Conservation (phyloP, 768 basidiomycete genomes). For the Psilocybe cyanescens region DNA sequence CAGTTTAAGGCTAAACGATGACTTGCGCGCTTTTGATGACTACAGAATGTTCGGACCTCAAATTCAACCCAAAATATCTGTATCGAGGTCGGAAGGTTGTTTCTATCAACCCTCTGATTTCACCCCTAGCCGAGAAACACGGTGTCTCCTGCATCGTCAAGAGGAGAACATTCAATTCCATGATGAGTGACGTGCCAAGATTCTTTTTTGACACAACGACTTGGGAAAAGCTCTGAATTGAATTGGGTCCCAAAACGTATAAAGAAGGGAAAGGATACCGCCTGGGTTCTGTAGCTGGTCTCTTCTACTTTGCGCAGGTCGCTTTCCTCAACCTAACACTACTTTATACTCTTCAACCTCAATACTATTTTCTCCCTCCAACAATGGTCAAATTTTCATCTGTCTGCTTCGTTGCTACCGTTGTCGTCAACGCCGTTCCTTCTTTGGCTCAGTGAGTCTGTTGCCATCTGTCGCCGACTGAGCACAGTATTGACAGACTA, state of each 20-base stretch:
- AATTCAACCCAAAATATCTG: neutral
- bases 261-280: neutral
- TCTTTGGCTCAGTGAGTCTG: neutral
- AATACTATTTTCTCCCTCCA: neutral
- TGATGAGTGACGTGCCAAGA: neutral
- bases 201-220: neutral
- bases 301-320: slow-evolving; percentile 10
- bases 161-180: neutral
- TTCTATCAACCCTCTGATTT: neutral
- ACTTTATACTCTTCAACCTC: neutral
- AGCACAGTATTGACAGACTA: no score
- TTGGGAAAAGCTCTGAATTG: neutral
- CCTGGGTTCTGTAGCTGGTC: slow-evolving; percentile 7
- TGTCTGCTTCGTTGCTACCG: neutral
- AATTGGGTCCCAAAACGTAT: neutral
- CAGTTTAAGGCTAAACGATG: no score
- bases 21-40: no score
- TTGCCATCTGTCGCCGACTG: no score
- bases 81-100: neutral
- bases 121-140: neutral
- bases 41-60: neutral
- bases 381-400: slow-evolving; percentile 7
- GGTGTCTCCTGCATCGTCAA: neutral
- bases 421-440: slow-evolving; percentile 1
- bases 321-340: slow-evolving; percentile 4